phyloP scores from a whole-genome alignment of 2,329 filamentous ascomycete genomes.

The Xylaria polymorpha region DNA sequence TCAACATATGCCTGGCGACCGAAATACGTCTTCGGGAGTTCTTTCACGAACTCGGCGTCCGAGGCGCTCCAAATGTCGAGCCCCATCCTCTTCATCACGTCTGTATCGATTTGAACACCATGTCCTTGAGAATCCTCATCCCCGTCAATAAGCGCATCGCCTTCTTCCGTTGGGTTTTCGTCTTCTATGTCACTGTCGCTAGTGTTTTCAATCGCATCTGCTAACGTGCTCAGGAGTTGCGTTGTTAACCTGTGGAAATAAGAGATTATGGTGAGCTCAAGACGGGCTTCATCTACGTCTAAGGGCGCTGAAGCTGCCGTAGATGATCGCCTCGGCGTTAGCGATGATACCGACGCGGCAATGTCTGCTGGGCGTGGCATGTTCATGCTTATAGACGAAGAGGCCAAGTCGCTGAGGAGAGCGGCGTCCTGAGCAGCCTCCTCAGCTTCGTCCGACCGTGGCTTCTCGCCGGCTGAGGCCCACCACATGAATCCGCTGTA shows the following conservation, averaged over 20 bases:
- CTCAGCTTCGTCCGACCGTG: slow-evolving; percentile 69
- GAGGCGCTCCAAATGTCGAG: slow-evolving; percentile 80
- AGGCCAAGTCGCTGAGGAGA: slow-evolving; percentile 64
- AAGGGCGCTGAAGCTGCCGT: slow-evolving; percentile 41
- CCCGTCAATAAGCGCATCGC: slow-evolving; percentile 42
- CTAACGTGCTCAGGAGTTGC: slow-evolving; percentile 70
- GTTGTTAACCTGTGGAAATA: slow-evolving; percentile 84
- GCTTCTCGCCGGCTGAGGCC: slow-evolving; percentile 83
- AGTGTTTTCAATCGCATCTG: slow-evolving; percentile 66
- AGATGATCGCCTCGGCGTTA: slow-evolving; percentile 53
- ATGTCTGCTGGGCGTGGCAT: slow-evolving; percentile 50
- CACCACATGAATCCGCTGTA: slow-evolving; percentile 92
- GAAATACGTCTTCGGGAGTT: slow-evolving; percentile 74
- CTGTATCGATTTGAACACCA: slow-evolving; percentile 68
- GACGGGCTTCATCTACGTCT: slow-evolving; percentile 58
- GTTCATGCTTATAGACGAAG: slow-evolving; percentile 47
- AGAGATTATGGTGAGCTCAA: slow-evolving; percentile 78
- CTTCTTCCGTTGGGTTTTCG: slow-evolving; percentile 40
- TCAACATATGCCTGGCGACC: slow-evolving; percentile 71
- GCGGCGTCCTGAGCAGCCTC: slow-evolving; percentile 65
- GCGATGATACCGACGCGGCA: slow-evolving; percentile 59
- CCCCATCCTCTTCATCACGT: slow-evolving; percentile 76
- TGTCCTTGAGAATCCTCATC: slow-evolving; percentile 54
- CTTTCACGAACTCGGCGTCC: slow-evolving; percentile 76
- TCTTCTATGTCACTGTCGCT: slow-evolving; percentile 34